phyloP scores from a whole-genome alignment of 202 grass and related monocot species.

The Cymbopogon flexuosus region DNA sequence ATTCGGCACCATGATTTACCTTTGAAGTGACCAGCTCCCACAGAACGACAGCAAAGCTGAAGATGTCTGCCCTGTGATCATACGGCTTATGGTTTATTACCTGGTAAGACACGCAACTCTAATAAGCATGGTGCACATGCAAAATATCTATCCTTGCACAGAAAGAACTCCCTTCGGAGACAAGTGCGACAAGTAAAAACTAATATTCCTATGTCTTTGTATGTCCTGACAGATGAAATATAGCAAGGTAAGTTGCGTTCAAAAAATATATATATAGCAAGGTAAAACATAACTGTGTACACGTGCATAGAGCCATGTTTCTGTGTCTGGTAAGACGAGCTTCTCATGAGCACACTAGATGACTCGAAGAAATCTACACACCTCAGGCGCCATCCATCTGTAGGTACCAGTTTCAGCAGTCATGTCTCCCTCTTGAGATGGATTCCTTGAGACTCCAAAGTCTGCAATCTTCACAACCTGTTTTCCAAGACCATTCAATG shows the following conservation, averaged over 20 bases:
- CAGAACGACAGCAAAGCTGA: constrained; percentile 86
- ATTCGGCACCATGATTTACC: constrained; percentile 38
- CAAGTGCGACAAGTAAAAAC: background rate
- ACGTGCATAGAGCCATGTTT: background rate
- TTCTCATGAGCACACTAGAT: constrained; percentile 5
- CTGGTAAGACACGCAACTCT: constrained; percentile 34
- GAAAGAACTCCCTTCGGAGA: background rate
- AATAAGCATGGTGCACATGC: constrained; percentile 7
- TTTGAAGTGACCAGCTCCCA: constrained; percentile 84
- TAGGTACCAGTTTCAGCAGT: constrained; percentile 98
- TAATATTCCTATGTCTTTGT: background rate
- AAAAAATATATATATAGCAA: background rate
- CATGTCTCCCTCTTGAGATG: constrained; percentile 67
- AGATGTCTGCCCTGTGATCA: constrained; percentile 79
- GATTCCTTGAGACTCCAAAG: constrained; percentile 78
- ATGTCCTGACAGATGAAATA: background rate
- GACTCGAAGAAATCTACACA: constrained; percentile 29
- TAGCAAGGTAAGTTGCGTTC: background rate
- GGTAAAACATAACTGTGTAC: background rate
- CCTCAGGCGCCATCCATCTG: constrained; percentile 99
- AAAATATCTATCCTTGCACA: background rate
- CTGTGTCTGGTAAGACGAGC: background rate
- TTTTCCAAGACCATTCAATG: constrained; percentile 14
- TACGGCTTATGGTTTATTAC: constrained; percentile 90
- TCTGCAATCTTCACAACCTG: constrained; percentile 94